Evolutionary conservation across 1,284 basidiomycete genomes (phyloP).

Genomic region (Ustilago hordei): DNA sequence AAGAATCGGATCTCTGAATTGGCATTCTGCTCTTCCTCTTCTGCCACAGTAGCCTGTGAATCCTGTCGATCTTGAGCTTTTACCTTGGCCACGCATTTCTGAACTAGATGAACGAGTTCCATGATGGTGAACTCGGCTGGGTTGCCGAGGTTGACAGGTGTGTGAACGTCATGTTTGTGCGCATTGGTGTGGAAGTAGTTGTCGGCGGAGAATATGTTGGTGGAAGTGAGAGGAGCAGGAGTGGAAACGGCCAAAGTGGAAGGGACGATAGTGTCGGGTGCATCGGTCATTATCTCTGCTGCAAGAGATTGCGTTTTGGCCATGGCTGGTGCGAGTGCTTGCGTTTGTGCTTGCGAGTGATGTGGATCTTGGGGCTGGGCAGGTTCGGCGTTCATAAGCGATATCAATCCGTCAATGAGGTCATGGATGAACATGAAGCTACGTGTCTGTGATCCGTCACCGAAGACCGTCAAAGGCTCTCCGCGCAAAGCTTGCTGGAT

Average conservation of each 20-base stretch:
- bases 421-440: conserved; percentile 82
- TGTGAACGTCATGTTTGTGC: conserved; percentile 48
- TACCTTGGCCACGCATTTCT: conserved; percentile 55
- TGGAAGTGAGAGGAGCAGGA: conserved; percentile 6
- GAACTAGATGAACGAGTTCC: conserved; percentile 66
- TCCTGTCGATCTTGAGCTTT: conserved; percentile 21
- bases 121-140: conserved; percentile 91
- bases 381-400: conserved; percentile 62
- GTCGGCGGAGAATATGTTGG: neutral
- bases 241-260: conserved; percentile 20
- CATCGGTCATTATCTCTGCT: conserved; percentile 36
- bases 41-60: conserved; percentile 1
- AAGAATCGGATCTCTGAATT: conserved; percentile 61
- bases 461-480: conserved; percentile 96
- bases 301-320: conserved; percentile 66
- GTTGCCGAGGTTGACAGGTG: conserved; percentile 90
- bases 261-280: conserved; percentile 35
- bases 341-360: conserved; percentile 1
- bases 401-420: conserved; percentile 72
- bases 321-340: conserved; percentile 2
- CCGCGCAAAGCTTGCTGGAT: conserved; percentile 95
- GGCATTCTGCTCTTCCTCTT: neutral
- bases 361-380: conserved; percentile 75
- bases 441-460: conserved; percentile 93
- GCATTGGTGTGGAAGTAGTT: conserved; percentile 12